Evolutionary conservation across 257 asterid species (phyloP), one percentile per base, ranked within the genome.

Genomic region (Henckelia pumila): DNA sequence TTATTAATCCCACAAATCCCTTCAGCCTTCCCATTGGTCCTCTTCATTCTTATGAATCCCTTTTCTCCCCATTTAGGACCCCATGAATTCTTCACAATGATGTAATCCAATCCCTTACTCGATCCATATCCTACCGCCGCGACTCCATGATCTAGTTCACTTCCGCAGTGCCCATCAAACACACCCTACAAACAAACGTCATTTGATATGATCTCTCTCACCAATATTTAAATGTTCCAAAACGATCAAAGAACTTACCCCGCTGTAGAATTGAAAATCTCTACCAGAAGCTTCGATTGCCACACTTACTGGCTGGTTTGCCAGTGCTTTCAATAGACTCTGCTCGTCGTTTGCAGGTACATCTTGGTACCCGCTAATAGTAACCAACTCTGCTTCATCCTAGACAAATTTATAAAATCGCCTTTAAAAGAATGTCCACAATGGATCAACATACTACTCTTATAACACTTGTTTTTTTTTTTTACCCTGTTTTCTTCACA

Each of bases 271-370:
- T 60, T 86, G 96, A 70, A 89, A 83, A 61, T 80, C 95, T 77
- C 83, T 73, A 6, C 86, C 88, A 21, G 92, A 80, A 77, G 96
- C 96, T 28, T 89, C 92, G 40, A 89, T 86, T 76, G 95, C 96
- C 35, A 89, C 81, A n/a, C 92, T 89, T 6, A 89, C 21, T 9
- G 95, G 95, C 75, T 86, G 96, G 80, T 86, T 73, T 21, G 92
- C 92, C 33, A 80, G 80, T 32, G 96, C 96, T 70, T 85, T 83
- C 67, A 84, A 71, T 25, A 89, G 81, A n/a, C 84, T 80, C 24
- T 78, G 47, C 76, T 85, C 96, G 32, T 75, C 76, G 67, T 86
- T 81, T 30, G 78, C 83, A 10, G 96, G 96, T 21, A 88, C 95
- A 69, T 88, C 89, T 5, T 80, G 82, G 78, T 69, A 78, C 1